A percentile compares a stretch with the other conserved stretches of the same genome.
Conservation (phyloP, 2,329 filamentous ascomycete genomes). For the Stemphylium vesicarium region DNA sequence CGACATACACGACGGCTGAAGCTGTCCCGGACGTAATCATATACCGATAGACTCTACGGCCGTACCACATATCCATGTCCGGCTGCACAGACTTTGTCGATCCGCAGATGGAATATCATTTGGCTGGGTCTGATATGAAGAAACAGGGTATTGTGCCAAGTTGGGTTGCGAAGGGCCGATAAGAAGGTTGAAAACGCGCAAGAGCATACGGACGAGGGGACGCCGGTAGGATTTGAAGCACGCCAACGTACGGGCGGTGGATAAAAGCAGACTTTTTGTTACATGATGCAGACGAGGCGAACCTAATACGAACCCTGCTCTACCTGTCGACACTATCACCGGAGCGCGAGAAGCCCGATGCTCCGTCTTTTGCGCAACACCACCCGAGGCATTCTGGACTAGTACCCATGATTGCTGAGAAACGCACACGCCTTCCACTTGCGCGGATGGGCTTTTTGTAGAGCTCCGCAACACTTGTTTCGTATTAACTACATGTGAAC, state of each 20-base stretch:
- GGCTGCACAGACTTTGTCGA: too few relatives aligned
- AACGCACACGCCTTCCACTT: background rate
- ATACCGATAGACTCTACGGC: background rate
- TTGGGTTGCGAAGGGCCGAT: background rate
- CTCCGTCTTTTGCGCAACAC: background rate
- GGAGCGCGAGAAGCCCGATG: background rate
- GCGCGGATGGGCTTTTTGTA: background rate
- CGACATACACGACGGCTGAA: too few relatives aligned
- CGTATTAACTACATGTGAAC: background rate
- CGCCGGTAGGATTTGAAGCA: background rate
- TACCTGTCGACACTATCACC: background rate
- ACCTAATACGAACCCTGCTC: background rate
- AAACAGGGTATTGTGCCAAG: background rate
- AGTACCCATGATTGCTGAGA: background rate
- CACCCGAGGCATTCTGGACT: background rate
- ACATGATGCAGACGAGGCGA: background rate
- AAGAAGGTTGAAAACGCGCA: background rate
- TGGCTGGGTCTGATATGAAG: background rate
- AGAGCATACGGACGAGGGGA: background rate
- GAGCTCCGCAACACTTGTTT: background rate
- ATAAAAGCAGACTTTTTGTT: background rate
- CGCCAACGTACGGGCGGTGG: background rate
- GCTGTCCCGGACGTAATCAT: background rate
- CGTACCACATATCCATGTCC: too few relatives aligned
- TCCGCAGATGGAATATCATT: background rate